Base-by-base conservation (phyloP, 2,329 filamentous ascomycete species). In the Fusarium concolor region DNA sequence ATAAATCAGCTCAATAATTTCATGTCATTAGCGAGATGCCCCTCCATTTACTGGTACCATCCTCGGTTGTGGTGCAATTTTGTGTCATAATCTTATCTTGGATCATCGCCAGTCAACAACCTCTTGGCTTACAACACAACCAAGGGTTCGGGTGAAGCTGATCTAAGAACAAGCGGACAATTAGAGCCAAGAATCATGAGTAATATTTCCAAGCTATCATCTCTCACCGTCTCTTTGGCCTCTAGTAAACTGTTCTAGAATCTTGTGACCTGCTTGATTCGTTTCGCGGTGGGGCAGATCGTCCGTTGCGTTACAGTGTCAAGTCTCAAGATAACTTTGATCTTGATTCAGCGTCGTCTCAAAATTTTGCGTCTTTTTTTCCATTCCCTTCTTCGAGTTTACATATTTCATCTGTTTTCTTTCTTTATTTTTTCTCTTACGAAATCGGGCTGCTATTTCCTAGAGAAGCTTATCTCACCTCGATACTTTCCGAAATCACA, bases 261-360 rank as follows among this genome's bases (percentile, higher is more conserved):
- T 67, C 57, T 47, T 70, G 57, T 70, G 66, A 69, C 66, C 66
- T 69, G 49, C 66, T 69, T 22, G 22, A 60, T 70, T 70, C 10
- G 59, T 65, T 65, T 63, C 57, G 53, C 56, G 54, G 67, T 69
- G 67, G 67, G 67, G 67, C 66, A 64, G 62, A 51, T 69, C 57
- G 50, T 55, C 56, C 15, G 43, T 65, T 65, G 43, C 49, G 66
- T 67, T 66, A 37, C 66, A 69, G 53, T 56, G 62, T 63, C 49
- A 68, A 24, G 62, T 62, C 51, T 52, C 24, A 44, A 67, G 51
- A 67, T 47, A 64, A 64, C 29, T 31, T 68, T 47, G 42, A 42
- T 26, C 39, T 56, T 53, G 45, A 50, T 39, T 52, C 39, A 47
- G 20, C 45, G 44, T 58, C 33, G 35, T 47, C 46, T 42, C 53